Evolutionary conservation across 257 asterid species (phyloP).

Genomic region (Jaltomata sinuosa): DNA sequence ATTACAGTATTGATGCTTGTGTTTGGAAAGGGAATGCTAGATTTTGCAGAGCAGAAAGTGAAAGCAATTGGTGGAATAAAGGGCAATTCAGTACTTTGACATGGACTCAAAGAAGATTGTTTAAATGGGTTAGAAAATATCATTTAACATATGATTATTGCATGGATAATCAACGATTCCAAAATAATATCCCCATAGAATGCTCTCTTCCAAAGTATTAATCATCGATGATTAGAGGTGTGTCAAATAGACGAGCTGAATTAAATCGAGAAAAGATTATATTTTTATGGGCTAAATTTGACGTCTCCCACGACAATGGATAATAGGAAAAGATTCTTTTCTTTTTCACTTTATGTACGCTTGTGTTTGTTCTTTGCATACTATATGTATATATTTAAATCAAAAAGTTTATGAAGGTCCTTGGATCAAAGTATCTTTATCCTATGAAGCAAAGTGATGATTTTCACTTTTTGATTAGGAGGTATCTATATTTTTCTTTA

Average conservation of each 20-base stretch:
- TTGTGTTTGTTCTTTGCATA: neutral
- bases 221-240: neutral
- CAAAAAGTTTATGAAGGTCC: neutral
- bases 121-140: constrained; percentile 58
- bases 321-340: neutral
- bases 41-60: constrained; percentile 28
- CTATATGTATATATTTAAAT: neutral
- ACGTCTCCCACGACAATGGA: too few species aligned
- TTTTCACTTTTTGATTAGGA: neutral
- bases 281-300: neutral
- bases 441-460: neutral
- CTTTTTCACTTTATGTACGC: neutral
- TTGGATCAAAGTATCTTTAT: neutral
- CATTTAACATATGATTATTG: constrained; percentile 67
- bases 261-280: neutral
- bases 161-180: constrained; percentile 50
- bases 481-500: neutral
- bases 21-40: constrained; percentile 49
- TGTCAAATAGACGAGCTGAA: neutral
- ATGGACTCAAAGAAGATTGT: constrained; percentile 51
- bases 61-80: constrained; percentile 69
- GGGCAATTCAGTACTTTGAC: constrained; percentile 32
- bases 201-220: constrained; percentile 65
- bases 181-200: constrained; percentile 53
- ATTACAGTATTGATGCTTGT: constrained; percentile 60